Evolutionary conservation across 1,284 basidiomycete genomes (phyloP).

Genomic region (Cryptococcus sp.): DNA sequence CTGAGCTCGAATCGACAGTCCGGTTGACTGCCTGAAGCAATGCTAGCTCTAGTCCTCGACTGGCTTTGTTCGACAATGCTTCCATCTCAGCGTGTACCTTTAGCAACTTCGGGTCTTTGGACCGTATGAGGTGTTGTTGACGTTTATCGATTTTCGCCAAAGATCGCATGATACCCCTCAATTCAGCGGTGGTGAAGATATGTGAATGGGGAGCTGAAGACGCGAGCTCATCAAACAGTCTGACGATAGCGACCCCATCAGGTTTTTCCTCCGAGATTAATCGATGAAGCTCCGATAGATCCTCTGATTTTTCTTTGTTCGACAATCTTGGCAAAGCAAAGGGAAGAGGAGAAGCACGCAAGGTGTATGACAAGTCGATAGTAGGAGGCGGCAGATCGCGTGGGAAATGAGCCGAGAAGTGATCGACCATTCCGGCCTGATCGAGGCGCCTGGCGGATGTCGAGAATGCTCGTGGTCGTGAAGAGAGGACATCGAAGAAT

Average conservation of each 20-base stretch:
- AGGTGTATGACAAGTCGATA: too few relatives aligned
- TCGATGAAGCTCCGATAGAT: constrained; percentile 10
- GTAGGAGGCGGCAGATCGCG: neutral
- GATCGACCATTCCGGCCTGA: neutral
- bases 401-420: neutral
- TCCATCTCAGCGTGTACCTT: neutral
- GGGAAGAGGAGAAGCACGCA: too few relatives aligned
- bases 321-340: too few relatives aligned
- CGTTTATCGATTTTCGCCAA: constrained; percentile 1
- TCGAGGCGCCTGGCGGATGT: constrained; percentile 9
- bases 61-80: neutral
- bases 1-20: too few relatives aligned
- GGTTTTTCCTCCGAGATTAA: constrained; percentile 2
- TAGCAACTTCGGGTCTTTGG: neutral
- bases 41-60: neutral
- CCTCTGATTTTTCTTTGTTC: constrained; percentile 8
- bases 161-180: constrained; percentile 14
- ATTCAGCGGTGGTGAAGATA: constrained; percentile 26
- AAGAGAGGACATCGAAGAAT: constrained; percentile 76
- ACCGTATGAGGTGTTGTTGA: neutral
- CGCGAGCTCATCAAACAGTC: constrained; percentile 25
- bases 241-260: constrained; percentile 17
- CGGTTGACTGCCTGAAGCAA: neutral
- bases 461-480: constrained; percentile 36
- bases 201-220: constrained; percentile 19